Percentiles rank a stretch among this genome's conserved stretches.
These are phyloP conservation scores for Helicocarpus griseus DNA, from an alignment of 2,329 filamentous ascomycete species.

Conservation along the genomic window DNA sequence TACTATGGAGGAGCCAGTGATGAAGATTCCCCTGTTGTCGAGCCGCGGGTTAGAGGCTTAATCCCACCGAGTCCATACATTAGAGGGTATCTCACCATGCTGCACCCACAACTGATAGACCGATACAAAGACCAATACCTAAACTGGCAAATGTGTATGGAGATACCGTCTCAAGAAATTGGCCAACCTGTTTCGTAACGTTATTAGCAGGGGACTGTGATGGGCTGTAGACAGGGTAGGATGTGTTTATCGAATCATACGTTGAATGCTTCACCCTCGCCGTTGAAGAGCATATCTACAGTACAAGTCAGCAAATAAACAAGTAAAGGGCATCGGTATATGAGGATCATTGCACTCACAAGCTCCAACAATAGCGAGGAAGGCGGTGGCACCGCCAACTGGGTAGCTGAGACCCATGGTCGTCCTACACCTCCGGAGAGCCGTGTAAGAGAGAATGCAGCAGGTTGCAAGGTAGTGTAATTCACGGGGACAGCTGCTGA, in stretches of 20 bases:
- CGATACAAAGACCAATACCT: constrained; percentile 90
- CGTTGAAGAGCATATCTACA: constrained; percentile 95
- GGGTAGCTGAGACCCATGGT: constrained; percentile 66
- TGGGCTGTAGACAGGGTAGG: not conserved
- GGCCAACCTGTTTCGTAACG: constrained; percentile 57
- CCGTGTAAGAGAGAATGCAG: constrained; percentile 9
- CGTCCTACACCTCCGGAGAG: constrained; percentile 17
- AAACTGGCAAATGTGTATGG: constrained; percentile 88
- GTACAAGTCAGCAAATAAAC: constrained; percentile 5
- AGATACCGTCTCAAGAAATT: constrained; percentile 87
- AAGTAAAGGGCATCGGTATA: constrained; percentile 6
- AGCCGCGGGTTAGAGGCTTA: not conserved
- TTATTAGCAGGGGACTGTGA: constrained; percentile 17
- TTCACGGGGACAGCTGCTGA: not conserved
- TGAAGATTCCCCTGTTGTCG: constrained; percentile 76
- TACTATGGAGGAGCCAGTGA: constrained; percentile 93
- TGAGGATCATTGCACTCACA: constrained; percentile 60
- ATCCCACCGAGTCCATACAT: constrained; percentile 2
- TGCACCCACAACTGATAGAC: constrained; percentile 89
- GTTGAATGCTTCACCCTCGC: constrained; percentile 92
- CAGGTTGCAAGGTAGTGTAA: not conserved
- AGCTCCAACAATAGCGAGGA: constrained; percentile 63
- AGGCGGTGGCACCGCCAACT: constrained; percentile 56
- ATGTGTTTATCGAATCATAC: constrained; percentile 40
- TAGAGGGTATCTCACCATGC: constrained; percentile 60